Percentiles rank a stretch among this genome's conserved stretches.
phyloP scores from a whole-genome alignment of 2,329 filamentous ascomycete species.

The Septoria linicola region DNA sequence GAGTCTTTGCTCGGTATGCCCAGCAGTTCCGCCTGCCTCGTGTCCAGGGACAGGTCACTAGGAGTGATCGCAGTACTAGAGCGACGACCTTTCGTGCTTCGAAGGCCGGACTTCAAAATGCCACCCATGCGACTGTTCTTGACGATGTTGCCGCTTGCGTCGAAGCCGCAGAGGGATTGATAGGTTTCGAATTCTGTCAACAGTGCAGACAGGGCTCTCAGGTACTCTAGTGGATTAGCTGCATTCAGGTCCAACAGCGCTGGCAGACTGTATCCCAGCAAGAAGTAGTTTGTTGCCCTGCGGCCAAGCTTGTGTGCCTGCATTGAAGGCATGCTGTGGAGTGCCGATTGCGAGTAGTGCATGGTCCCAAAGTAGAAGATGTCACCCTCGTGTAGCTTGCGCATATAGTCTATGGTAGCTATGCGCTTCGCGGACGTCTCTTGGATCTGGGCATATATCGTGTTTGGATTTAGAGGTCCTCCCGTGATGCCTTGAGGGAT shows the following conservation, averaged over 20 bases:
- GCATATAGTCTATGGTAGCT: conserved; percentile 86
- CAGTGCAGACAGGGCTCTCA: conserved; percentile 80
- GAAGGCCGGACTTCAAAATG: conserved; percentile 52
- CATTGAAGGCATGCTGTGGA: conserved; percentile 81
- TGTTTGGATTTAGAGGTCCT: conserved; percentile 43
- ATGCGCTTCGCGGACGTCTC: conserved; percentile 90
- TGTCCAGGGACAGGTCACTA: conserved; percentile 15
- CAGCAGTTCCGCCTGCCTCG: conserved; percentile 25
- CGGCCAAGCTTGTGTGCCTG: conserved; percentile 79
- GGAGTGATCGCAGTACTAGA: conserved; percentile 58
- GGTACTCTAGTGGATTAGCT: conserved; percentile 75
- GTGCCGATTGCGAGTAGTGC: conserved; percentile 79
- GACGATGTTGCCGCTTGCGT: conserved; percentile 64
- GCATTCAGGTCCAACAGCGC: conserved; percentile 85
- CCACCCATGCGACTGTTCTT: conserved; percentile 68
- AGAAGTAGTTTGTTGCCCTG: conserved; percentile 88
- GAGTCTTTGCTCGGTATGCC: conserved; percentile 23
- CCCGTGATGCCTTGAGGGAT: conserved; percentile 13
- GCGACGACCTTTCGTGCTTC: conserved; percentile 42
- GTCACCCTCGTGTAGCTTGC: conserved; percentile 89
- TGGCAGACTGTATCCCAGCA: conserved; percentile 88
- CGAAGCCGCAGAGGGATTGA: conserved; percentile 76
- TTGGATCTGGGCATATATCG: conserved; percentile 68
- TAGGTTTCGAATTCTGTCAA: conserved; percentile 92
- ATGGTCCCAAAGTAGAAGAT: conserved; percentile 99